Conservation (phyloP, 148 eudicot species). For the Nepenthes mirabilis region DNA sequence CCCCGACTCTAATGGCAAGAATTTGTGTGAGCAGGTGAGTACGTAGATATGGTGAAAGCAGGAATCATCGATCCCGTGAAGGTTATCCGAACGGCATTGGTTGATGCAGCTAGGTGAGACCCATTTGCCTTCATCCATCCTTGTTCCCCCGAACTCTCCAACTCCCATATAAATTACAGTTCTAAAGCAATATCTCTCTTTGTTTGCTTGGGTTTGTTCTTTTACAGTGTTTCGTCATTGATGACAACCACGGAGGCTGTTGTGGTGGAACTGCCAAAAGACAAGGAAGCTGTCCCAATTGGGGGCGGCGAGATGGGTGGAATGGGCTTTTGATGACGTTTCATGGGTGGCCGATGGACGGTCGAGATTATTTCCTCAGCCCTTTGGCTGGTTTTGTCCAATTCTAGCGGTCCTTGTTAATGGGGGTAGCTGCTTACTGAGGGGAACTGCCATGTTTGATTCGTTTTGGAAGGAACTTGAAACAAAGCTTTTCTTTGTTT, state of each 20-base stretch:
- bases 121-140: not conserved
- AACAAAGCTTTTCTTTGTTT: no score
- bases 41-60: slow-evolving; percentile 79
- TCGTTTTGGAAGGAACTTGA: no score
- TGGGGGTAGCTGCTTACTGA: no score
- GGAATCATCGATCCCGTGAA: slow-evolving; percentile 91
- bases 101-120: slow-evolving; percentile 77
- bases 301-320: slow-evolving; percentile 49
- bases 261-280: slow-evolving; percentile 57
- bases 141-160: no score
- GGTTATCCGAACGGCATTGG: slow-evolving; percentile 82
- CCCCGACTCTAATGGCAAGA: not conserved
- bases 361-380: not conserved
- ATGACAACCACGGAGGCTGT: slow-evolving; percentile 87
- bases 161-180: no score
- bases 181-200: not conserved
- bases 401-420: not conserved
- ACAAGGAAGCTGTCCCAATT: slow-evolving; percentile 35
- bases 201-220: not conserved
- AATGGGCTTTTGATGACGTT: slow-evolving; percentile 27
- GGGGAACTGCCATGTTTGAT: no score
- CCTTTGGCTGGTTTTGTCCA: not conserved
- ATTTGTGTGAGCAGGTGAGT: slow-evolving; percentile 43
- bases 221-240: slow-evolving; percentile 59
- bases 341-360: not conserved